Conservation (phyloP, 2,329 filamentous ascomycete genomes). For the Hypoxylon sp. region DNA sequence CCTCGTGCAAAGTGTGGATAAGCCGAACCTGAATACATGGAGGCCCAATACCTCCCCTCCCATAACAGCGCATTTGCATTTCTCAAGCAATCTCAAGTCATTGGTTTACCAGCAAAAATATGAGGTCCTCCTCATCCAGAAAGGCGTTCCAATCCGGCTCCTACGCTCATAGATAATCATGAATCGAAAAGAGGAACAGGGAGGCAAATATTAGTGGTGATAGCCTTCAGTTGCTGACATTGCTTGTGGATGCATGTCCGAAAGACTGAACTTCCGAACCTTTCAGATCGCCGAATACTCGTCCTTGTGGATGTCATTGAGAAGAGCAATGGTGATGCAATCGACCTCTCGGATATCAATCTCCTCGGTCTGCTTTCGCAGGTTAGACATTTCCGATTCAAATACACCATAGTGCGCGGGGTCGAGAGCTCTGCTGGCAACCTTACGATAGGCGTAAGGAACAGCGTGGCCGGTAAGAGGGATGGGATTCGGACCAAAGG, state of each 20-base stretch:
- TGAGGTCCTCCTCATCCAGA: background rate
- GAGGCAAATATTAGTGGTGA: background rate
- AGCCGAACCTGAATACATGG: background rate
- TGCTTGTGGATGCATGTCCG: background rate
- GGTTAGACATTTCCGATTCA: background rate
- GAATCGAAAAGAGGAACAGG: background rate
- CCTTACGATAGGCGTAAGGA: constrained; percentile 21
- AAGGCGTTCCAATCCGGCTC: background rate
- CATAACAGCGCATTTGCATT: background rate
- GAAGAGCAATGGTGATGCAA: background rate
- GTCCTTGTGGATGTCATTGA: constrained; percentile 22
- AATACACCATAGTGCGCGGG: constrained; percentile 24
- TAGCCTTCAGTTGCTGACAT: background rate
- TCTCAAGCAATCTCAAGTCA: background rate
- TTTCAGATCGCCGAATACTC: background rate
- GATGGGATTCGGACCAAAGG: background rate
- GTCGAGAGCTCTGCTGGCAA: constrained; percentile 8
- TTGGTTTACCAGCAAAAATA: background rate
- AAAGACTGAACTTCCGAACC: background rate
- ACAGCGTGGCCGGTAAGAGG: constrained; percentile 15
- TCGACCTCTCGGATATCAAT: constrained; percentile 16
- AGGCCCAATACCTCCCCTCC: background rate
- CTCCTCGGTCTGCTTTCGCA: background rate
- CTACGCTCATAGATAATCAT: background rate
- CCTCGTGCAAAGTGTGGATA: background rate